Evolutionary conservation across 768 basidiomycete genomes (phyloP).

Genomic region (Brasilioporus rufonigricans): DNA sequence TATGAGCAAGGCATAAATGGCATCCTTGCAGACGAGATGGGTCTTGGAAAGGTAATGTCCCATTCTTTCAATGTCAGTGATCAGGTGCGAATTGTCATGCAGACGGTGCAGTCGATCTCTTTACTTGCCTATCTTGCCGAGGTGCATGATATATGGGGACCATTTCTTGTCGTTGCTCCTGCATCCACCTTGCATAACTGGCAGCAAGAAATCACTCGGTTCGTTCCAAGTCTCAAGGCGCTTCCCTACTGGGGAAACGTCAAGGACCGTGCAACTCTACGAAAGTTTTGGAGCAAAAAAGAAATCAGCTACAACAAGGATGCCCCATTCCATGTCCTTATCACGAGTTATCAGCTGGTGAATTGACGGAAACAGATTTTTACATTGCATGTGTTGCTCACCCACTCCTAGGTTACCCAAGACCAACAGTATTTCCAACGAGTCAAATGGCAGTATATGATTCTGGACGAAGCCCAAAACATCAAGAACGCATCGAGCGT

Average conservation of each 20-base stretch:
- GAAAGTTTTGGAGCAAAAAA: constrained; percentile 98
- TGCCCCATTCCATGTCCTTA: constrained; percentile 93
- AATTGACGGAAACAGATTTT: constrained; percentile 22
- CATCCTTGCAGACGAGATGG: constrained; percentile 99
- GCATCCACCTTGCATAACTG: constrained; percentile 98
- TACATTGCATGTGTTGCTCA: constrained; percentile 1
- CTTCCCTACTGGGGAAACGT: constrained; percentile 98
- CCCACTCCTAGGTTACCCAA: constrained; percentile 68
- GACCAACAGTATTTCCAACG: constrained; percentile 98
- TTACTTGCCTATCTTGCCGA: constrained; percentile 94
- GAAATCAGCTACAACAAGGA: constrained; percentile 94
- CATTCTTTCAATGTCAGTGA: constrained; percentile 7
- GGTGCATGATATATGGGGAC: constrained; percentile 98
- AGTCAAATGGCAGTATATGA: constrained; percentile 99
- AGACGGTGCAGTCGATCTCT: constrained; percentile 98
- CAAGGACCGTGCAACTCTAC: constrained; percentile 89
- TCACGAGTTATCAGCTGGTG: constrained; percentile 95
- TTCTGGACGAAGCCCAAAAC: constrained; percentile 99
- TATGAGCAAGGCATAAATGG: constrained; percentile 99
- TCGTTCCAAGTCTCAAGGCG: constrained; percentile 91
- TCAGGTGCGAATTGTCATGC: neutral
- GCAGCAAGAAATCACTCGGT: constrained; percentile 97
- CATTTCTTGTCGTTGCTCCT: constrained; percentile 96
- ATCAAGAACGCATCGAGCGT: constrained; percentile 97
- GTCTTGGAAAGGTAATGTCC: constrained; percentile 72